These are phyloP conservation scores for Eimeria zaria DNA, from an alignment of 169 alveolate species.

Conservation along the genomic window DNA sequence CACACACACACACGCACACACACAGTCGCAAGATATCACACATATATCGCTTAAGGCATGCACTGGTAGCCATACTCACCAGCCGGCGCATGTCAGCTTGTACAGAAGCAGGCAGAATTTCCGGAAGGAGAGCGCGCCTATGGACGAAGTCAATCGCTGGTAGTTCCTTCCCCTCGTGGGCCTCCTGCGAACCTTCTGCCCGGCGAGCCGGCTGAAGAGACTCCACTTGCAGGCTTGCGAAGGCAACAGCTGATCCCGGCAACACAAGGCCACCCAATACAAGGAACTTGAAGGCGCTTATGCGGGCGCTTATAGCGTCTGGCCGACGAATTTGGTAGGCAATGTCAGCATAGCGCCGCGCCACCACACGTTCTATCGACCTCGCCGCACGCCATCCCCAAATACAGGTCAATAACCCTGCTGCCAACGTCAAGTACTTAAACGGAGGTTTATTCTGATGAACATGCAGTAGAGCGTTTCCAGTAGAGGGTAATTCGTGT, in stretches of 20 bases:
- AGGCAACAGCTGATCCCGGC: conserved; percentile 77
- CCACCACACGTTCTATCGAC: conserved; percentile 75
- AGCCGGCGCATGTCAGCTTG: conserved; percentile 39
- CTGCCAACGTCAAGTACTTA: conserved; percentile 38
- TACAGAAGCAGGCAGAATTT: not conserved
- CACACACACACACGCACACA: not conserved
- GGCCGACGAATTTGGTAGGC: conserved; percentile 88
- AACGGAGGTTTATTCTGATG: conserved; percentile 8
- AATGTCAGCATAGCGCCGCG: conserved; percentile 84
- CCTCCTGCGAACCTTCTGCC: not conserved
- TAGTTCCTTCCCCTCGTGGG: not conserved
- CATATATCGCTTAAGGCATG: not conserved
- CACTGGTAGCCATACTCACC: conserved; percentile 7
- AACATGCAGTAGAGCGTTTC: not conserved
- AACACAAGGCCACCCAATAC: conserved; percentile 78
- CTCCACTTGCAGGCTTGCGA: conserved; percentile 26
- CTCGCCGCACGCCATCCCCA: conserved; percentile 85
- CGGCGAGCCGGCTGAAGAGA: conserved; percentile 1
- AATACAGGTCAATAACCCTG: conserved; percentile 65
- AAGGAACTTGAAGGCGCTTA: conserved; percentile 84
- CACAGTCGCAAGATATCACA: not conserved
- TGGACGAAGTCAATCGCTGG: not conserved
- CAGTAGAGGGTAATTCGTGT: not conserved
- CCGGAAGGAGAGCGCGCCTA: conserved; percentile 24
- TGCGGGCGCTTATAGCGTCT: conserved; percentile 80